Percentiles rank a stretch among this genome's conserved stretches.
phyloP scores from a whole-genome alignment of 2,329 filamentous ascomycete species.

The Colletotrichum chlorophyti region DNA sequence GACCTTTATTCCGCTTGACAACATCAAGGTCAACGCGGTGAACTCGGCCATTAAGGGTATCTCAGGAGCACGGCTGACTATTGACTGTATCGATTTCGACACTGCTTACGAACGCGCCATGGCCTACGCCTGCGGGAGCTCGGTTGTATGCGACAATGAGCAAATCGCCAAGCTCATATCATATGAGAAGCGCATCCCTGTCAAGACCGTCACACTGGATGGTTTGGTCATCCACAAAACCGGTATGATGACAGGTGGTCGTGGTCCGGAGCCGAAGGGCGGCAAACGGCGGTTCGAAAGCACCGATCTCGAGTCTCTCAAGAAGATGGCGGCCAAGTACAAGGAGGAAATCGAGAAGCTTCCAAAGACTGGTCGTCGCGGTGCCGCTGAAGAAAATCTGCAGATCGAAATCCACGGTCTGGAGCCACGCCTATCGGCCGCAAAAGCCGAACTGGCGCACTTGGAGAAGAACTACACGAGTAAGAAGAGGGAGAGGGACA shows the following conservation, averaged over 20 bases:
- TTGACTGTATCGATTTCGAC: constrained; percentile 96
- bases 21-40: constrained; percentile 91
- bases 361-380: constrained; percentile 78
- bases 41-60: constrained; percentile 92
- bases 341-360: constrained; percentile 80
- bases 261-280: constrained; percentile 76
- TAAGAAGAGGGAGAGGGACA: constrained; percentile 82
- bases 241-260: constrained; percentile 94
- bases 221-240: constrained; percentile 98
- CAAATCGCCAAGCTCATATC: constrained; percentile 88
- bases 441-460: constrained; percentile 77
- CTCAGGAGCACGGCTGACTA: constrained; percentile 83
- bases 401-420: constrained; percentile 81
- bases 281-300: constrained; percentile 88
- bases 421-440: constrained; percentile 75
- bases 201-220: constrained; percentile 93
- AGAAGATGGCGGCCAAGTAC: constrained; percentile 76
- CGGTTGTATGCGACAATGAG: constrained; percentile 90
- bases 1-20: constrained; percentile 96
- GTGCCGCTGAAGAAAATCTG: constrained; percentile 79
- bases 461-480: constrained; percentile 84
- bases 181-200: constrained; percentile 83
- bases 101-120: constrained; percentile 88
- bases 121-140: constrained; percentile 92
- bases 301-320: constrained; percentile 84